A percentile compares a stretch with the other conserved stretches of the same genome.
These are phyloP conservation scores for Trichophyton rubrum DNA, from an alignment of 2,329 filamentous ascomycete species.

Conservation along the genomic window DNA sequence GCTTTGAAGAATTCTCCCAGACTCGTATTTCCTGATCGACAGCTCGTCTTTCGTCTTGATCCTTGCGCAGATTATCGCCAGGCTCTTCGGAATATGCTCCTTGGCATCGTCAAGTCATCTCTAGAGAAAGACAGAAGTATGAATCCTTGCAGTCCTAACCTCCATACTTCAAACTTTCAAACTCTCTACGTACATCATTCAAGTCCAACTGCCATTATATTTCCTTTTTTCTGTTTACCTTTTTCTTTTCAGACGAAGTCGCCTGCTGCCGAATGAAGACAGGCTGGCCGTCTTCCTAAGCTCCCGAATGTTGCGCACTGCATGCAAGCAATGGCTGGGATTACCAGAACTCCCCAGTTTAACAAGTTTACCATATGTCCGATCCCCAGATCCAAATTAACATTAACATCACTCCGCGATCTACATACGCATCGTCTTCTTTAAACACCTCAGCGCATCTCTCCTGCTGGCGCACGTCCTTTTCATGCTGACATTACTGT, in stretches of 20 bases:
- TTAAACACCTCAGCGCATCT: background rate
- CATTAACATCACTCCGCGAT: background rate
- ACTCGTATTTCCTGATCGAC: background rate
- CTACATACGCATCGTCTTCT: background rate
- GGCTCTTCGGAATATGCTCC: background rate
- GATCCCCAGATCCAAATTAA: background rate
- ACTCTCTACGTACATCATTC: slow-evolving; percentile 3
- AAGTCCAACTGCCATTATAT: too few relatives aligned
- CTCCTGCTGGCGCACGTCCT: background rate
- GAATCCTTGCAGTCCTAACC: background rate
- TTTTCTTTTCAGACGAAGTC: background rate
- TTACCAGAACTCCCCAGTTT: background rate
- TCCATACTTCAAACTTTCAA: background rate
- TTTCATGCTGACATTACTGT: background rate
- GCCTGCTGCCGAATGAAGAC: background rate
- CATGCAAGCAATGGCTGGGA: slow-evolving; percentile 1
- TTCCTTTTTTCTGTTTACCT: background rate
- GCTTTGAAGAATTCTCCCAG: background rate
- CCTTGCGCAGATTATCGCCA: slow-evolving; percentile 3
- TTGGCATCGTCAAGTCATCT: background rate
- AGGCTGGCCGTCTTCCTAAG: background rate
- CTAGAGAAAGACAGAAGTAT: background rate
- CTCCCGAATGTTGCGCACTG: slow-evolving; percentile 1
- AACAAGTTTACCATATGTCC: too few relatives aligned
- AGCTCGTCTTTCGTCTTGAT: background rate